These are phyloP conservation scores for Glycyrrhiza uralensis DNA, from an alignment of 306 rosid species.

Conservation along the genomic window DNA sequence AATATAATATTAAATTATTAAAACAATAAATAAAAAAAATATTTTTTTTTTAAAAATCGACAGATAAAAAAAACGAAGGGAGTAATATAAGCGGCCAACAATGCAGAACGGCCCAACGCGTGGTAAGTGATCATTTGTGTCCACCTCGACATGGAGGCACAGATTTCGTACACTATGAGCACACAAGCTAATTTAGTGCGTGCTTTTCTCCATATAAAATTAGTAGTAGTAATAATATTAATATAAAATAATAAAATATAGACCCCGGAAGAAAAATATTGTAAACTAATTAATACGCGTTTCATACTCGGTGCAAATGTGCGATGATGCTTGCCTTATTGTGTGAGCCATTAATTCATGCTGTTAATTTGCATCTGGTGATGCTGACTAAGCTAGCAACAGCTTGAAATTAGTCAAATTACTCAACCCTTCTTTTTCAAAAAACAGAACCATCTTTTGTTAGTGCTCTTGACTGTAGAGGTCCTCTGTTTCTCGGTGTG, in stretches of 20 bases:
- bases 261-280: neutral
- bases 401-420: neutral
- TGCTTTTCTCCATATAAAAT: neutral
- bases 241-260: neutral
- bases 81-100: neutral
- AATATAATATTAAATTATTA: too few relatives aligned
- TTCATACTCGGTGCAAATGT: neutral
- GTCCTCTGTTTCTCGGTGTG: neutral
- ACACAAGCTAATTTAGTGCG: neutral
- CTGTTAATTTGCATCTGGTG: neutral
- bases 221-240: too few relatives aligned
- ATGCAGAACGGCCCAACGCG: neutral
- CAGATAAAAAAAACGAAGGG: too few relatives aligned
- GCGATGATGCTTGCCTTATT: neutral
- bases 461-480: neutral
- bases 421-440: neutral
- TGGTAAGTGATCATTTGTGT: neutral
- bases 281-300: constrained; percentile 21
- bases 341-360: neutral
- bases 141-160: neutral
- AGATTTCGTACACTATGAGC: neutral
- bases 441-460: neutral
- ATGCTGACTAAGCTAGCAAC: neutral
- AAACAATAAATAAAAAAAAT: too few relatives aligned
- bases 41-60: too few relatives aligned